A percentile compares a stretch with the other conserved stretches of the same genome.
These are phyloP conservation scores for Sporisorium exsertum DNA, from an alignment of 1,284 basidiomycete genomes.

Conservation along the genomic window DNA sequence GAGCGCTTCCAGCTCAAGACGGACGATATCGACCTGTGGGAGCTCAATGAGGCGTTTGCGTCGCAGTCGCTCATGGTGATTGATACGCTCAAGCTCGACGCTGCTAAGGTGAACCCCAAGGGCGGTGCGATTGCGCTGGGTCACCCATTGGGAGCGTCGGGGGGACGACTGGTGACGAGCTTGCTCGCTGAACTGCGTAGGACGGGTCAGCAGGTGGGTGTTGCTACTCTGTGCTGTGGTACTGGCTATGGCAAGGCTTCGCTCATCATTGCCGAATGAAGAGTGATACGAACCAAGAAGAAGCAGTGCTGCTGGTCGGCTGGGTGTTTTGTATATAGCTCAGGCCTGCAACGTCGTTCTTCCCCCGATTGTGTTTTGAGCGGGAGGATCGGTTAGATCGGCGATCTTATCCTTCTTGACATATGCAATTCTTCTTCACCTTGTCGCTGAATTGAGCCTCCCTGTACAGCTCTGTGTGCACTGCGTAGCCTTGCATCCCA, in stretches of 20 bases:
- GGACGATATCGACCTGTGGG: conserved; percentile 65
- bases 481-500: neutral
- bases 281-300: no score
- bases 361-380: neutral
- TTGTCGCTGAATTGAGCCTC: no score
- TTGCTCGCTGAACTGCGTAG: conserved; percentile 61
- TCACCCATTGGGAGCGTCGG: conserved; percentile 66
- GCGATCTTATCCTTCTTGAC: neutral
- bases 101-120: conserved; percentile 63
- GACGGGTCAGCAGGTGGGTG: conserved; percentile 60
- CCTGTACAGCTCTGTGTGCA: neutral
- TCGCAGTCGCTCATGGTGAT: conserved; percentile 65
- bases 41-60: conserved; percentile 68
- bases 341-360: neutral
- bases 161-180: conserved; percentile 62
- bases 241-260: conserved; percentile 65
- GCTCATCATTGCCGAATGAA: conserved; percentile 62
- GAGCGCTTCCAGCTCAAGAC: conserved; percentile 55
- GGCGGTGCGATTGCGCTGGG: conserved; percentile 68
- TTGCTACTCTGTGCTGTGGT: conserved; percentile 66
- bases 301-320: neutral
- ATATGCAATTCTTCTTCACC: no score
- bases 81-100: conserved; percentile 58
- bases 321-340: neutral
- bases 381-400: neutral